These are phyloP conservation scores for Lineolata rhizophorae DNA, from an alignment of 495 filamentous ascomycete species.

Conservation along the genomic window DNA sequence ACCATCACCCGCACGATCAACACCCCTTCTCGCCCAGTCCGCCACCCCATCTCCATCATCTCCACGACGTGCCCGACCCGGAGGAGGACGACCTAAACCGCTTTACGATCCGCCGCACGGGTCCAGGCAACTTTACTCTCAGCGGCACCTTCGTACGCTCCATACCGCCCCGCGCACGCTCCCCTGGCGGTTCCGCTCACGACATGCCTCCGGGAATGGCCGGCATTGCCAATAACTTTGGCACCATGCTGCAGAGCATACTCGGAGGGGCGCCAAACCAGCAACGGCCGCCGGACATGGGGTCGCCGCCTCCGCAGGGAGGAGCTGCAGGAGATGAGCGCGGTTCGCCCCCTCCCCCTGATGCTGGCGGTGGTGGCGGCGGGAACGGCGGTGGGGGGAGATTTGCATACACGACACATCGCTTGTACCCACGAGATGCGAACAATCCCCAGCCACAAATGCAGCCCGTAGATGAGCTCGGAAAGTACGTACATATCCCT, in stretches of 20 bases:
- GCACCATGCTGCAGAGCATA: constrained; percentile 2
- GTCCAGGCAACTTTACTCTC: constrained; percentile 16
- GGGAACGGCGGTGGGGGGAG: too few relatives aligned
- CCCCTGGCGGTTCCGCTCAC: too few relatives aligned
- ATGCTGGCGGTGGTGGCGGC: too few relatives aligned
- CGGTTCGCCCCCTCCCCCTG: too few relatives aligned
- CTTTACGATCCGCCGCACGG: constrained; percentile 16
- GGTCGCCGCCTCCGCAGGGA: too few relatives aligned
- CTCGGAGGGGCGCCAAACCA: too few relatives aligned
- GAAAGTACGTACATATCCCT: constrained; percentile 4
- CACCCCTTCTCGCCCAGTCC: constrained; percentile 1
- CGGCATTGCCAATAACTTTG: too few relatives aligned
- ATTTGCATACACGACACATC: too few relatives aligned
- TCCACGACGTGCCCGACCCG: constrained; percentile 17
- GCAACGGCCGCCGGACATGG: too few relatives aligned
- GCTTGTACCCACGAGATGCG: constrained; percentile 13
- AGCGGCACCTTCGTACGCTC: constrained; percentile 13
- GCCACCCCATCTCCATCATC: constrained; percentile 5
- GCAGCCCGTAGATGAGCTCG: constrained; percentile 11
- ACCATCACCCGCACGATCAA: constrained; percentile 4
- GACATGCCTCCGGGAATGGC: too few relatives aligned
- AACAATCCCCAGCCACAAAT: constrained; percentile 10
- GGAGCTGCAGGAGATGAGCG: too few relatives aligned
- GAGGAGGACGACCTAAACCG: constrained; percentile 21
- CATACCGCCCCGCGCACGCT: constrained; percentile 5